phyloP scores from a whole-genome alignment of 495 filamentous ascomycete genomes.

The Daldinia grandis region DNA sequence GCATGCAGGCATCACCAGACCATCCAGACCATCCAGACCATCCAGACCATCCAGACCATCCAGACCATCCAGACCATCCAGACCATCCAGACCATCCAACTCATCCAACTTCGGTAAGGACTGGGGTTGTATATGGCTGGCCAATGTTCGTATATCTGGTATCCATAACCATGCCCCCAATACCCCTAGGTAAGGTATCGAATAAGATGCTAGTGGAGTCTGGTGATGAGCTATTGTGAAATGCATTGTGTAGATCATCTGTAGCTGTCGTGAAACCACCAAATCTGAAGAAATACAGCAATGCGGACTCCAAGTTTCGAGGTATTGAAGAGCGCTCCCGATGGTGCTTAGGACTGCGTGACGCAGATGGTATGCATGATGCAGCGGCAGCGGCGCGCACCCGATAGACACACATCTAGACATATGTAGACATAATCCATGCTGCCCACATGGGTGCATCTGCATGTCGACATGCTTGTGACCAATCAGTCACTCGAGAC shows the following conservation, averaged over 20 bases:
- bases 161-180: background rate
- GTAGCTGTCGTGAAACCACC: conserved; percentile 24
- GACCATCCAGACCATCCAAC: too few relatives aligned
- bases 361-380: conserved; percentile 49
- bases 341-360: conserved; percentile 31
- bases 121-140: conserved; percentile 30
- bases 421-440: conserved; percentile 33
- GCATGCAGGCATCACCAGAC: conserved; percentile 15
- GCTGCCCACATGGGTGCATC: conserved; percentile 38
- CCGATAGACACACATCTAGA: conserved; percentile 37
- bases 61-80: too few relatives aligned
- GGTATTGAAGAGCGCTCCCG: conserved; percentile 12
- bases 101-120: conserved; percentile 26
- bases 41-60: too few relatives aligned
- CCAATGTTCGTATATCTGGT: background rate
- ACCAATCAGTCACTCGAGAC: conserved; percentile 36
- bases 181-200: background rate
- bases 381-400: conserved; percentile 45
- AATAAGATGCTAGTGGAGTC: conserved; percentile 8
- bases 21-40: too few relatives aligned
- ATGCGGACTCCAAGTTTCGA: conserved; percentile 8
- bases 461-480: conserved; percentile 30
- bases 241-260: conserved; percentile 24
- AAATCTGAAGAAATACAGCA: background rate
- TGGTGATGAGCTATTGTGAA: conserved; percentile 26